A percentile compares a stretch with the other conserved stretches of the same genome.
These are phyloP conservation scores for Citrus sp. DNA, from an alignment of 345 rosid species.

Conservation along the genomic window DNA sequence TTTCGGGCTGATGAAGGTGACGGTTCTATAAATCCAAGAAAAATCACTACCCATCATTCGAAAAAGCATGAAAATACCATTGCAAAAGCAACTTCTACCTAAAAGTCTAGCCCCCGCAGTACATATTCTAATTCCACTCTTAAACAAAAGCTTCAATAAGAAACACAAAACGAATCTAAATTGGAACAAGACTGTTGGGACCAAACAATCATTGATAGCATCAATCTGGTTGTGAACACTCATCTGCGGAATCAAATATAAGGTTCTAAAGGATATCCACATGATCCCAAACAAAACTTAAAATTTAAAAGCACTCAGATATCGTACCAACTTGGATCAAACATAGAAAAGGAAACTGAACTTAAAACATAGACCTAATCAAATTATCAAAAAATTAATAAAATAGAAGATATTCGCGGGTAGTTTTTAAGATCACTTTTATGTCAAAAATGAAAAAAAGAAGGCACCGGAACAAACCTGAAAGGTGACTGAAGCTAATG, in stretches of 20 bases:
- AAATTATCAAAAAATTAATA: too few relatives aligned
- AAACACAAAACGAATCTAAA: background rate
- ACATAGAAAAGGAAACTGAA: too few relatives aligned
- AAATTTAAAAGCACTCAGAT: background rate
- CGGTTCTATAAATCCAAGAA: background rate
- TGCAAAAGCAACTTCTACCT: background rate
- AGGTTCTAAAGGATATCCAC: slow-evolving; percentile 10
- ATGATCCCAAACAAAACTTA: background rate
- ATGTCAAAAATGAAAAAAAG: background rate
- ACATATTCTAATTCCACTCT: background rate
- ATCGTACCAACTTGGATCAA: too few relatives aligned
- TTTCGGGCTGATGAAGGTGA: slow-evolving; percentile 6
- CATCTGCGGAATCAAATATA: slow-evolving; percentile 12
- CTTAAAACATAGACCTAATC: too few relatives aligned
- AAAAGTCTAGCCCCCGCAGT: background rate
- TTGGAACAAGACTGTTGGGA: background rate
- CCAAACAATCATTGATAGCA: background rate
- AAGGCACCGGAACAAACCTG: slow-evolving; percentile 44
- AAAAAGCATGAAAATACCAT: slow-evolving; percentile 1
- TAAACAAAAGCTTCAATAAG: too few relatives aligned
- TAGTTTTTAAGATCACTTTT: too few relatives aligned
- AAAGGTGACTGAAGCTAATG: slow-evolving; percentile 88
- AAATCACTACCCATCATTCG: background rate
- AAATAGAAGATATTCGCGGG: too few relatives aligned
- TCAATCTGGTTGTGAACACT: background rate